Conservation (phyloP, 495 filamentous ascomycete species). For the Podospora anserina region DNA sequence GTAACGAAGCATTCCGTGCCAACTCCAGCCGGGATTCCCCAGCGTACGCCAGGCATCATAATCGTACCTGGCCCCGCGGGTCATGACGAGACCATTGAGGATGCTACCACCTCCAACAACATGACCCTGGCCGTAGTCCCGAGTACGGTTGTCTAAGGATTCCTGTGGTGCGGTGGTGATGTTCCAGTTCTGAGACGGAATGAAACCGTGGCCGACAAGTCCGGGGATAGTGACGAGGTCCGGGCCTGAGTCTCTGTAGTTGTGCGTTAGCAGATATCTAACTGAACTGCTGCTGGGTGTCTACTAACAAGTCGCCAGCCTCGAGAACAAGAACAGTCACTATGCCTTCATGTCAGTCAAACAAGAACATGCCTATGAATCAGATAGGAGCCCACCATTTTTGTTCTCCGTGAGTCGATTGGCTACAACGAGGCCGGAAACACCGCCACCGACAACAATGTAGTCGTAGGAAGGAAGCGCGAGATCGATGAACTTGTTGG, state of each 20-base stretch:
- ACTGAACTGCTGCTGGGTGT: not conserved
- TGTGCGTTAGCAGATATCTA: not conserved
- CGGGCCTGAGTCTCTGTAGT: slow-evolving; percentile 17
- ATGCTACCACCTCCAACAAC: slow-evolving; percentile 48
- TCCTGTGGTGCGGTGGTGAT: slow-evolving; percentile 26
- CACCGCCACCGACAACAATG: slow-evolving; percentile 54
- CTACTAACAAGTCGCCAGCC: slow-evolving; percentile 26
- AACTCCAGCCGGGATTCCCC: slow-evolving; percentile 65
- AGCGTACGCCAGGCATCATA: slow-evolving; percentile 58
- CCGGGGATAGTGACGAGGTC: slow-evolving; percentile 24
- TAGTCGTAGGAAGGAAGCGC: slow-evolving; percentile 38
- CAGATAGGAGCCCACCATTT: slow-evolving; percentile 15
- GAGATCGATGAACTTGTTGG: slow-evolving; percentile 10
- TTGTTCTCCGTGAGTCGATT: slow-evolving; percentile 35
- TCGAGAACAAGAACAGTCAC: slow-evolving; percentile 46
- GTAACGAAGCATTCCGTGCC: slow-evolving; percentile 57
- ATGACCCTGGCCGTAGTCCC: slow-evolving; percentile 38
- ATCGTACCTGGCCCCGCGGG: slow-evolving; percentile 44
- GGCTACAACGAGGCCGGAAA: slow-evolving; percentile 51
- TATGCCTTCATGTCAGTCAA: slow-evolving; percentile 18
- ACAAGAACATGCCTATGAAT: no score
- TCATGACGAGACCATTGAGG: slow-evolving; percentile 47
- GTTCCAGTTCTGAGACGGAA: slow-evolving; percentile 26
- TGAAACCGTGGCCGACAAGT: slow-evolving; percentile 24
- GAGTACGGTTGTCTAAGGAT: slow-evolving; percentile 39